Evolutionary conservation across 495 filamentous ascomycete genomes (phyloP).

Genomic region (Penicillium turbatum): DNA sequence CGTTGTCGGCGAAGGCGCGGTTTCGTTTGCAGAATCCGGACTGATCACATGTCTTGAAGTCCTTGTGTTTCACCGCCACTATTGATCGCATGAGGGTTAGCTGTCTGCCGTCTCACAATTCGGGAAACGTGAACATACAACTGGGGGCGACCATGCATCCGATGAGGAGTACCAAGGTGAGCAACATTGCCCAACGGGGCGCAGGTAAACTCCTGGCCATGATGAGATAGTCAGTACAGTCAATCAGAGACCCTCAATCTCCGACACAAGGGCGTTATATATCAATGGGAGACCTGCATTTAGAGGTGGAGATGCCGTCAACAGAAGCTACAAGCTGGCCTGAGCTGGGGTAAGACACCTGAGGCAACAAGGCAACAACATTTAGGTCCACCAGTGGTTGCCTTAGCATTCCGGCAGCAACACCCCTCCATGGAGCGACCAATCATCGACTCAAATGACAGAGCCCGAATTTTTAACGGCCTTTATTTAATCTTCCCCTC

Average conservation of each 20-base stretch:
- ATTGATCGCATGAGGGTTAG: background rate
- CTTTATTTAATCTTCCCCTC: slow-evolving; percentile 33
- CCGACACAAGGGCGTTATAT: slow-evolving; percentile 20
- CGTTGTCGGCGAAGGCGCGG: slow-evolving; percentile 79
- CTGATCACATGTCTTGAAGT: slow-evolving; percentile 93
- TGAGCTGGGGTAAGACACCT: slow-evolving; percentile 34
- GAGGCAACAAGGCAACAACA: slow-evolving; percentile 15
- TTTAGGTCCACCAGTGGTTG: background rate
- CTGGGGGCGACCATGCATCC: slow-evolving; percentile 39
- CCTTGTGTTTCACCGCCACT: slow-evolving; percentile 88
- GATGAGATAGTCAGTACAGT: slow-evolving; percentile 16
- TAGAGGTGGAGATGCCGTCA: slow-evolving; percentile 25
- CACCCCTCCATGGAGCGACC: slow-evolving; percentile 19
- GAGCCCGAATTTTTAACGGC: slow-evolving; percentile 20
- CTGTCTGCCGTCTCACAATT: background rate
- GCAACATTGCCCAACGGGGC: slow-evolving; percentile 56
- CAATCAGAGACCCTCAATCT: slow-evolving; percentile 40
- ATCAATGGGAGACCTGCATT: slow-evolving; percentile 33
- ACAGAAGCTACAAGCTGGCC: slow-evolving; percentile 42
- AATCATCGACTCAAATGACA: slow-evolving; percentile 17
- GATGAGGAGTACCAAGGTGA: slow-evolving; percentile 36
- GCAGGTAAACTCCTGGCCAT: slow-evolving; percentile 45
- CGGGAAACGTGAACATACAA: slow-evolving; percentile 22
- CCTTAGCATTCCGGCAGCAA: slow-evolving; percentile 7
- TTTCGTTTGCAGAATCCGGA: slow-evolving; percentile 97